Evolutionary conservation across 208 protist genomes (phyloP), one percentile per base, ranked within the genome.

Genomic region (Ichthyophonus hoferi): DNA sequence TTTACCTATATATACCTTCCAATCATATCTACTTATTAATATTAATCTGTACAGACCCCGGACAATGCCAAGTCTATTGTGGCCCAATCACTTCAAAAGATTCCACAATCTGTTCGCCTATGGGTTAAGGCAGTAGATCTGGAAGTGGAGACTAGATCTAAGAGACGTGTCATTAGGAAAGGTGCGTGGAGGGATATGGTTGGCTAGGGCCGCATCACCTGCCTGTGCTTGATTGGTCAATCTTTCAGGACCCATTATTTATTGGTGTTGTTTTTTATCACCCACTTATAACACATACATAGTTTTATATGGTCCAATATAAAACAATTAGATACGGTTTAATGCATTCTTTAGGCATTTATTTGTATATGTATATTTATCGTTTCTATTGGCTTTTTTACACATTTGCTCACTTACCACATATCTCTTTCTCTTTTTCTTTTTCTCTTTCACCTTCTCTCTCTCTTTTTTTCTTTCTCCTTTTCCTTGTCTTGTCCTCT

Each of bases 71-170:
- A 95, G 84, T n/a, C 42, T 1, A 90, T 97, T 12, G 83, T 97
- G 7, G 94, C 96, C 17, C 79, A 95, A 34, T 96, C 95, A 17
- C 92, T 97, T 0, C 67, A 92, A 39, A 34, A 95, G 2, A 88
- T 97, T 7, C 96, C 96, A 12, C 87, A 91, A 3, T 95, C 93
- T 12, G 94, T 97, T 1, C 97, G 96, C 40, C 79, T 98, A 2
- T 98, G 96, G 96, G 58, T 96, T 1, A 88, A 93, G 33, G 96
- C 96, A 0, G 58, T 94, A 0, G 88, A 95, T 2, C 90, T 97
- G 31, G 96, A 98, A 86, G 58, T 33, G 43, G 91, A 77, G 2
- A 82, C 2, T 90, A 92, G 34, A 83, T 87, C 37, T 95, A 96
- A 86, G 90, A 92, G 31, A 90, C 90, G 78, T 42, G 83, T 77